Evolutionary conservation across 371 early-diverging fungal genomes (phyloP), one percentile per base, ranked within the genome.

Genomic region (Rhizopus delemar): DNA sequence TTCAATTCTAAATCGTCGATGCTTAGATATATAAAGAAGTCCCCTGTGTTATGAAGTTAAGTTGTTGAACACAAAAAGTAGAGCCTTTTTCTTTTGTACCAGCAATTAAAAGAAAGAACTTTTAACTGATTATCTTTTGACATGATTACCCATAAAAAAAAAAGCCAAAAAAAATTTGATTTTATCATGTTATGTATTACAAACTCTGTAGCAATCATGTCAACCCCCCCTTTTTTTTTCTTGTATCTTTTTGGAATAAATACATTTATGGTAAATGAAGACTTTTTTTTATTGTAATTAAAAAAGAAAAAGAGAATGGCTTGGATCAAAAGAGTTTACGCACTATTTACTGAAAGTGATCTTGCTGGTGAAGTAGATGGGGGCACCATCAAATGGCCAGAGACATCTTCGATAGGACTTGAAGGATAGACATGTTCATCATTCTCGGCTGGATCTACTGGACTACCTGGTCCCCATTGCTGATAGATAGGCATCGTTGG

Each of bases 51-150:
- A 57, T 35, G 33, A 29, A 36, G 33, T 45, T 7, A 28, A 22
- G 22, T 2, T 22, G 22, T 22, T 22, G n/a, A 41, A 38, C 12
- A 31, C 15, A 15, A 39, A 33, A 35, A 13, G 28, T 46, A n/a
- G 33, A 35, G 9, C 9, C 11, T 49, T 8, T 39, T 49, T 50
- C 43, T 51, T 22, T 8, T 53, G 13, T 60, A 73, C 79, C 76
- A 76, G 60, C 79, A 79, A 52, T 76, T 79, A 22, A 77, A 60
- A 8, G 80, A 67, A 31, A 77, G 53, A 5, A 77, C 74, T 29
- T 51, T 52, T 9, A 65, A 36, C n/a, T 53, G 53, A 48, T 16
- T 28, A 3, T 48, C 29, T 9, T 28, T 29, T 4, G 53, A 13
- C 51, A 34, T 51, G 16, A 9, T 12, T 51, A 22, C 2, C 0